Conservation (phyloP, 78 protist species). For the Blattamonas nauphoetae region DNA sequence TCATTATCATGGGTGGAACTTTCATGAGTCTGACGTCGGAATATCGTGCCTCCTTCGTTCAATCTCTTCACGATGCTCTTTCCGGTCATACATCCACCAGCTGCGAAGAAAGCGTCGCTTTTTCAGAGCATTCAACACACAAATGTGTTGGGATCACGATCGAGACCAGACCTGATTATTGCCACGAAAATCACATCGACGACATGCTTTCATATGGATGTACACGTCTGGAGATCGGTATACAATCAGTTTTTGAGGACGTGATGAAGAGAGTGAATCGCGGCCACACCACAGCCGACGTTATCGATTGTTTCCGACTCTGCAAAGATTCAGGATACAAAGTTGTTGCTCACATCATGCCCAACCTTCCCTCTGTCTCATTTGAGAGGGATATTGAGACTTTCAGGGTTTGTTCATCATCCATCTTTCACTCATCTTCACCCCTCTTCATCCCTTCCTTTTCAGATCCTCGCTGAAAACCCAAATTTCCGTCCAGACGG, state of each 20-base stretch:
- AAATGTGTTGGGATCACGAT: conserved; percentile 88
- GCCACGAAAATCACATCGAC: conserved; percentile 61
- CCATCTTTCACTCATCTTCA: neutral
- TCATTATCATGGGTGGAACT: conserved; percentile 92
- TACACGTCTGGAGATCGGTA: conserved; percentile 75
- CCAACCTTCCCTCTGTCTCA: conserved; percentile 81
- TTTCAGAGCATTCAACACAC: conserved; percentile 53
- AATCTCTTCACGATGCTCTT: conserved; percentile 85
- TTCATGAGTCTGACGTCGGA: conserved; percentile 74
- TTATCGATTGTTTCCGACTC: conserved; percentile 27
- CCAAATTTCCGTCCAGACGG: conserved; percentile 85
- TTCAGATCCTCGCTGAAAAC: conserved; percentile 62
- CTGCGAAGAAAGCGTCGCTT: conserved; percentile 65
- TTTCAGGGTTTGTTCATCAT: conserved; percentile 3
- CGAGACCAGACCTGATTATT: conserved; percentile 94
- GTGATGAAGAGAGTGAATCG: conserved; percentile 68
- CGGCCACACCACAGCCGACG: conserved; percentile 67
- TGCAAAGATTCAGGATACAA: conserved; percentile 71
- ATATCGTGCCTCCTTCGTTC: conserved; percentile 78
- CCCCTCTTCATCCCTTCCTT: neutral
- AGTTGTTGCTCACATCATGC: conserved; percentile 93
- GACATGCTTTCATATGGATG: conserved; percentile 50
- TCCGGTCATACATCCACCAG: conserved; percentile 68
- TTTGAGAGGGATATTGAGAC: conserved; percentile 57
- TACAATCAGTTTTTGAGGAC: conserved; percentile 79